Evolutionary conservation across 768 basidiomycete genomes (phyloP).

Genomic region (Amanita subjunquillea): DNA sequence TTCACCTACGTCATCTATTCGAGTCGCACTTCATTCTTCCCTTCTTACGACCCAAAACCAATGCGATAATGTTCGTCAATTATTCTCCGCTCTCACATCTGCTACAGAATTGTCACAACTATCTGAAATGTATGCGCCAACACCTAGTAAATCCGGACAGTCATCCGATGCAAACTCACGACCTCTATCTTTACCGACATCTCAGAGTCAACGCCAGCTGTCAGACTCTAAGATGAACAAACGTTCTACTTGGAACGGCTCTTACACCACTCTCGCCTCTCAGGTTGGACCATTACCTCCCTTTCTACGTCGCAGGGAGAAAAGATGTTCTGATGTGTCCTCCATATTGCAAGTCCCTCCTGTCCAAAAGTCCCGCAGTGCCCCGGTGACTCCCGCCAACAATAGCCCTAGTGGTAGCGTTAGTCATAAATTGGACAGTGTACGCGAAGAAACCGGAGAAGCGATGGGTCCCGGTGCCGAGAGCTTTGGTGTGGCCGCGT

Average conservation of each 20-base stretch:
- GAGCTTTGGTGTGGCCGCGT: constrained; percentile 52
- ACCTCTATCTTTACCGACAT: constrained; percentile 31
- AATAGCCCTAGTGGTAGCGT: constrained; percentile 5
- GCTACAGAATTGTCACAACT: constrained; percentile 67
- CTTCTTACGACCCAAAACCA: constrained; percentile 70
- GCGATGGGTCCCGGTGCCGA: constrained; percentile 12
- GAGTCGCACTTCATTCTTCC: constrained; percentile 62
- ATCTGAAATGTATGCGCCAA: constrained; percentile 82
- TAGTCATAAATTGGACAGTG: constrained; percentile 8
- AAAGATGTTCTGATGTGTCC: constrained; percentile 45
- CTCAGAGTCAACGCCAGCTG: constrained; percentile 18
- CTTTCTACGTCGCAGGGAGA: constrained; percentile 34
- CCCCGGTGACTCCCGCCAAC: constrained; percentile 19
- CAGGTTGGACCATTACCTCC: constrained; percentile 36
- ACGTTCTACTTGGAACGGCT: constrained; percentile 70
- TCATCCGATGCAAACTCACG: constrained; percentile 20
- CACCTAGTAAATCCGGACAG: constrained; percentile 38
- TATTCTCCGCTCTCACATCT: constrained; percentile 67
- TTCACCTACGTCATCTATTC: constrained; percentile 42
- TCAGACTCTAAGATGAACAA: constrained; percentile 28
- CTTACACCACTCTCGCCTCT: constrained; percentile 40
- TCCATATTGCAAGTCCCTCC: constrained; percentile 26
- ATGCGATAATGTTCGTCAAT: constrained; percentile 72
- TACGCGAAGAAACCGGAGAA: constrained; percentile 20
- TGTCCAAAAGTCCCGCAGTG: constrained; percentile 24